Base-by-base conservation (phyloP, 306 rosid species). In the Heteromeles arbutifolia region DNA sequence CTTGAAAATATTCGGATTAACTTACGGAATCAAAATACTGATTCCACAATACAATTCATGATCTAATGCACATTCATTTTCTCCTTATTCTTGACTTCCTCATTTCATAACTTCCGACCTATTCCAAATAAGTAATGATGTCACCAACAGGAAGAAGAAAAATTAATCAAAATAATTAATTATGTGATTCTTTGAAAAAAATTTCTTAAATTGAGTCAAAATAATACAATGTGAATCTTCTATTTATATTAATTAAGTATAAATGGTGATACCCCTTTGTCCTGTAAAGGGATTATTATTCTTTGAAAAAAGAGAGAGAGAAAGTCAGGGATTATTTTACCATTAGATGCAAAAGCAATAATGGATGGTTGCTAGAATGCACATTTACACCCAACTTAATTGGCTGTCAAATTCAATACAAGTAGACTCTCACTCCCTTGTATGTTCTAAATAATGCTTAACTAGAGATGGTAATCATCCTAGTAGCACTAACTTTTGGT, bases 401-500 rank as follows among this genome's bases (percentile, higher is more conserved):
- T 26, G 74, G 21, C 26, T 65, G 34, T 6, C 9, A 12, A 34
- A 65, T 11, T 19, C 50, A 73, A 58, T 73, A 72, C 73, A 73
- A 64, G 72, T 62, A 67, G 75, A 74, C 72, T 29, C 76, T 78
- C 74, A 72, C 76, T 67, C 67, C 37, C 77, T 58, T 59, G 58
- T 50, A 12, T 72, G 44, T 54, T 56, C 34, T 24, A 44, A 57
- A 54, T 5, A 22, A 37, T 34, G 21, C 41, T 5, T 57, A 34
- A 71, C 19, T 13, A 7, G 12, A 29, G 25, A 19, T 21, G 12
- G 13, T 54, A 54, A 19, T 18, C 25, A 54, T 53, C n/a, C 21
- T n/a, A 24, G 21, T 7, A 41, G 44, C 44, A 9, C 12, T 41
- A 41, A 41, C 12, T 41, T 41, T 41, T 9, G 12, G 44, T 3